These are phyloP conservation scores for Talaromyces piceae DNA, from an alignment of 2,329 filamentous ascomycete species.

Conservation along the genomic window DNA sequence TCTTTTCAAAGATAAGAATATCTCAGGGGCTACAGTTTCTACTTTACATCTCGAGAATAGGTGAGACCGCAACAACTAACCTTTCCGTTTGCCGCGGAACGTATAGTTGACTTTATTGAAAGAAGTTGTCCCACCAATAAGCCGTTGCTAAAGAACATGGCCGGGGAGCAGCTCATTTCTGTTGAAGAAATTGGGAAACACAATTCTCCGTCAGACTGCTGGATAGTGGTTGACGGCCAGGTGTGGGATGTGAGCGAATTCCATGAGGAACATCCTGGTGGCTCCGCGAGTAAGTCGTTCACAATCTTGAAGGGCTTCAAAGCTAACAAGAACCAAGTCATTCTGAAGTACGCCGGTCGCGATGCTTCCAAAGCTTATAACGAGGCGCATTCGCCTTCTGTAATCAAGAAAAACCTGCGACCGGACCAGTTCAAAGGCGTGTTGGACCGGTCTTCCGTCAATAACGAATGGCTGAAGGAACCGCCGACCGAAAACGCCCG, in stretches of 20 bases:
- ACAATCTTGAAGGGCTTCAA: neutral
- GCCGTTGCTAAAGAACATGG: slow-evolving; percentile 17
- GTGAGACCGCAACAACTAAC: too few relatives aligned
- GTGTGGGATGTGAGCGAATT: slow-evolving; percentile 64
- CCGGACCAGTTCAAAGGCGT: slow-evolving; percentile 42
- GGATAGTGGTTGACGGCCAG: slow-evolving; percentile 61
- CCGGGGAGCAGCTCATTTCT: slow-evolving; percentile 29
- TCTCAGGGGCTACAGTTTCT: too few relatives aligned
- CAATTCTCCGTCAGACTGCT: slow-evolving; percentile 46
- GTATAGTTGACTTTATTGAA: neutral
- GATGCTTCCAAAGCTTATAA: slow-evolving; percentile 41
- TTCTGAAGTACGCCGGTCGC: slow-evolving; percentile 39
- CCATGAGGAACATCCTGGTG: slow-evolving; percentile 56
- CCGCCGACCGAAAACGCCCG: slow-evolving; percentile 26
- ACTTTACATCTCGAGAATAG: too few relatives aligned
- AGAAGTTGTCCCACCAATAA: neutral
- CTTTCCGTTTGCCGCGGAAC: too few relatives aligned
- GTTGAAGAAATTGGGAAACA: slow-evolving; percentile 43
- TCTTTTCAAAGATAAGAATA: too few relatives aligned
- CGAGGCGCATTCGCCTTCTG: slow-evolving; percentile 40
- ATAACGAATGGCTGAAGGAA: slow-evolving; percentile 41
- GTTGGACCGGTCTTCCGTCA: slow-evolving; percentile 44
- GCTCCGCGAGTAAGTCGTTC: slow-evolving; percentile 41
- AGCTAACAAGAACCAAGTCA: slow-evolving; percentile 23
- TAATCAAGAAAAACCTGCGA: slow-evolving; percentile 38